Base-by-base conservation (phyloP, 2,329 filamentous ascomycete genomes). In the Sporothrix mexicana region DNA sequence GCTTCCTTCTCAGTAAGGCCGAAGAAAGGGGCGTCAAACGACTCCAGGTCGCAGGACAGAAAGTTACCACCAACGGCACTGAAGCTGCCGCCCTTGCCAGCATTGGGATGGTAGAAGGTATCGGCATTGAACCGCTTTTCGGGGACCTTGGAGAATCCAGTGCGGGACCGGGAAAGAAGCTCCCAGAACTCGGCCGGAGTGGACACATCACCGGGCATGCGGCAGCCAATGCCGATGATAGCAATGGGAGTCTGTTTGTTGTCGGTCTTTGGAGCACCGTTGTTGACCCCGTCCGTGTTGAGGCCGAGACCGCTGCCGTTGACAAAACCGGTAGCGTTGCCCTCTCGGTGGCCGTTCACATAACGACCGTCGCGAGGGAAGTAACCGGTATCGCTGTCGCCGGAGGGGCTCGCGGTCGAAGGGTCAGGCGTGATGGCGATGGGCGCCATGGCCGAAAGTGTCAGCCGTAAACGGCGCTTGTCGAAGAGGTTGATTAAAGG, bases 11-110 rank as follows among this genome's bases (percentile, higher is more conserved):
- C 81, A 0, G 85, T 85, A n/a, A 87, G 79, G 5, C 55, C 83
- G 77, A 88, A 88, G 76, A 88, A 88, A 0, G 84, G 83, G 0
- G 85, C 85, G 69, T 88, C 86, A 72, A 88, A 87, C 2, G 80
- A 79, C 8, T 81, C 79, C 36, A 85, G 79, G 72, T 87, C 85
- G 23, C 81, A 80, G 62, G 84, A 81, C 73, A 88, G 78, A 69
- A 85, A 86, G 76, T 83, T 82, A 3, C 79, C 80, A 41, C 80
- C 80, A 6, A 78, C 76, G 0, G 80, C 77, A 69, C 83, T 84
- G 73, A 81, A 79, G 67, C 79, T 78, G 6, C 83, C 84, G 30
- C 79, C 82, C 74, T 83, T 83, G 15, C 81, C 82, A 0, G 82
- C 80, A 72, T 84, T 83, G 0, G 84, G 82, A 68, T 85, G 83